Evolutionary conservation across 441 rosid species (phyloP).

Genomic region (Lepidium campestre): DNA sequence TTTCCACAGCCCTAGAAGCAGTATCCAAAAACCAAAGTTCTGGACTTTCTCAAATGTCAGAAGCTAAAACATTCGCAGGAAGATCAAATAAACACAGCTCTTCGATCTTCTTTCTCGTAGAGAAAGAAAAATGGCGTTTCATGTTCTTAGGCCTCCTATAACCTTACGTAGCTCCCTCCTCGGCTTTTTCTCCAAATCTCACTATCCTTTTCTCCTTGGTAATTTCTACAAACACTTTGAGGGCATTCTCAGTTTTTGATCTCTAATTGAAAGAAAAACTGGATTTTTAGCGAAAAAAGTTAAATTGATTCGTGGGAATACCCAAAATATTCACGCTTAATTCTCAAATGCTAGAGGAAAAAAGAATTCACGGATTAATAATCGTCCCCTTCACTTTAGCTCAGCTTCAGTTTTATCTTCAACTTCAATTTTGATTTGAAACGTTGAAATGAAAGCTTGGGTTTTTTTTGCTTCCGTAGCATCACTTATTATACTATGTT

Average conservation of each 20-base stretch:
- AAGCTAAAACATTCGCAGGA: background rate
- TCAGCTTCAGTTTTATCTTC: background rate
- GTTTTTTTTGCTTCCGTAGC: background rate
- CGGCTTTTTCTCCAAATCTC: slow-evolving; percentile 31
- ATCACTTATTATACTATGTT: background rate
- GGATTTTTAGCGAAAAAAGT: background rate
- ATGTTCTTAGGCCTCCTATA: slow-evolving; percentile 38
- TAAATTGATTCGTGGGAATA: no score
- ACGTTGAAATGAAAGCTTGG: background rate
- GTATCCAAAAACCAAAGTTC: background rate
- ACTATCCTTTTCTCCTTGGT: slow-evolving; percentile 31
- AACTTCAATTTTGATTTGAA: background rate
- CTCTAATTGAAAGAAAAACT: background rate
- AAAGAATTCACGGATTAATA: background rate
- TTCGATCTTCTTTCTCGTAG: background rate
- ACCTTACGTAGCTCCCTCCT: slow-evolving; percentile 32
- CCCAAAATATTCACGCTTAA: background rate
- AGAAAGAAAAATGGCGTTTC: slow-evolving; percentile 34
- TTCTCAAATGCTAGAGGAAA: background rate
- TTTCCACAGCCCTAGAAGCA: background rate
- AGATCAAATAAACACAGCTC: background rate
- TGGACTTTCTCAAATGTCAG: slow-evolving; percentile 6
- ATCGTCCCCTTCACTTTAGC: background rate
- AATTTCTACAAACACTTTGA: slow-evolving; percentile 30
- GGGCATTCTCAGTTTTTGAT: background rate